A percentile compares a stretch with the other conserved stretches of the same genome.
These are phyloP conservation scores for Bolboschoenus planiculmis DNA, from an alignment of 176 grass and related monocot species.

Conservation along the genomic window DNA sequence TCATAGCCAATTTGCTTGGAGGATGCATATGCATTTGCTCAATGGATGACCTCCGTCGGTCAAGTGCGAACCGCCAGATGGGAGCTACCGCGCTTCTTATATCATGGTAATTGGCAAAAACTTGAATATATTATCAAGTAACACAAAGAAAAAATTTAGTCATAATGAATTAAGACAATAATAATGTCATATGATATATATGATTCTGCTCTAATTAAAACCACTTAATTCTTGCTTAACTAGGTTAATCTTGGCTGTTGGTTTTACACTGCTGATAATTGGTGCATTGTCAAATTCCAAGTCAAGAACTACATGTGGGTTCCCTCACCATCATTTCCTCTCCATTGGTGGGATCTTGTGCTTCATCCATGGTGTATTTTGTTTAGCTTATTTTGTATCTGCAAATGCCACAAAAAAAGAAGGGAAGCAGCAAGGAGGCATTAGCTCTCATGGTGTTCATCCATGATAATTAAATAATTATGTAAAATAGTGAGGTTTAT, in stretches of 20 bases:
- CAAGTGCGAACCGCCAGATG: conserved; percentile 52
- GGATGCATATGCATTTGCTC: conserved; percentile 70
- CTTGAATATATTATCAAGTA: background rate
- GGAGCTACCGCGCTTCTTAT: conserved; percentile 42
- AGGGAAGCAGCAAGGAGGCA: conserved; percentile 6
- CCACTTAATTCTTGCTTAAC: background rate
- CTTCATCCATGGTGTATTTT: conserved; percentile 68
- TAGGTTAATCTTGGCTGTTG: conserved; percentile 55
- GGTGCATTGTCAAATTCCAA: conserved; percentile 66
- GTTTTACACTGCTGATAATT: conserved; percentile 48
- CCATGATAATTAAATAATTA: background rate
- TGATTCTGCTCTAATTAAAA: no score
- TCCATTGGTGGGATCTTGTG: conserved; percentile 66
- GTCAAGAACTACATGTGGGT: conserved; percentile 34
- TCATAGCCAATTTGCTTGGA: conserved; percentile 56
- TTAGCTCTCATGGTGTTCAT: conserved; percentile 22
- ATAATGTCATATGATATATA: background rate
- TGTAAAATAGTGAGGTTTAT: background rate
- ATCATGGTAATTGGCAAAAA: conserved; percentile 49
- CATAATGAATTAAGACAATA: background rate
- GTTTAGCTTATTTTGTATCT: conserved; percentile 67
- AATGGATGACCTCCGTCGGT: background rate
- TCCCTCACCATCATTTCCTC: conserved; percentile 54
- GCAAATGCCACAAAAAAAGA: conserved; percentile 45
- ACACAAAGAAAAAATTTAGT: background rate